These are phyloP conservation scores for Talaromyces adpressus DNA, from an alignment of 495 filamentous ascomycete species.

Conservation along the genomic window DNA sequence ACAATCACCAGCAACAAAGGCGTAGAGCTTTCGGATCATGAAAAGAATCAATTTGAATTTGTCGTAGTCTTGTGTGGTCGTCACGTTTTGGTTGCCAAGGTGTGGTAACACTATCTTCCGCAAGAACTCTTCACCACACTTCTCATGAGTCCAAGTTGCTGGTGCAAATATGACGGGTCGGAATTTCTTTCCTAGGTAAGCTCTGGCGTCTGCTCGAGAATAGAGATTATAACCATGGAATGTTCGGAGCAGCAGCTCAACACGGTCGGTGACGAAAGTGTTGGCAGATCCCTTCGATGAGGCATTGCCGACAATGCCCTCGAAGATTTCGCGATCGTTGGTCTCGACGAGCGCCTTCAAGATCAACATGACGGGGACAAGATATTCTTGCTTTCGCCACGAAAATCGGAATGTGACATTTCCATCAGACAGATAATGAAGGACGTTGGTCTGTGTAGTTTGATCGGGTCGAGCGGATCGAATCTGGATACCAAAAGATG, in stretches of 20 bases:
- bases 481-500: slow-evolving; percentile 81
- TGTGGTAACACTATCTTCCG: slow-evolving; percentile 85
- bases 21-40: slow-evolving; percentile 93
- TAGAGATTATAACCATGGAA: slow-evolving; percentile 86
- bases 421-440: slow-evolving; percentile 92
- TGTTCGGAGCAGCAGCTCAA: slow-evolving; percentile 84
- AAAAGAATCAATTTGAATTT: slow-evolving; percentile 94
- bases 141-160: slow-evolving; percentile 74
- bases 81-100: slow-evolving; percentile 74
- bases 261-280: slow-evolving; percentile 89
- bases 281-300: slow-evolving; percentile 72
- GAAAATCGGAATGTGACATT: slow-evolving; percentile 96
- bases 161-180: slow-evolving; percentile 74
- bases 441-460: slow-evolving; percentile 92
- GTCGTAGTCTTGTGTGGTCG: slow-evolving; percentile 72
- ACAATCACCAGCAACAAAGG: slow-evolving; percentile 86
- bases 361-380: slow-evolving; percentile 92
- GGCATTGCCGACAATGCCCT: slow-evolving; percentile 69
- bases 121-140: slow-evolving; percentile 83
- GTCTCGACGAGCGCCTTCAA: slow-evolving; percentile 92
- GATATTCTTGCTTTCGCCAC: slow-evolving; percentile 94
- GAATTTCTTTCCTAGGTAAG: slow-evolving; percentile 86
- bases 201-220: slow-evolving; percentile 65
- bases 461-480: slow-evolving; percentile 91
- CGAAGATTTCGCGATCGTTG: slow-evolving; percentile 93